Conservation (phyloP, 768 basidiomycete species). For the Tremella mesenterica region DNA sequence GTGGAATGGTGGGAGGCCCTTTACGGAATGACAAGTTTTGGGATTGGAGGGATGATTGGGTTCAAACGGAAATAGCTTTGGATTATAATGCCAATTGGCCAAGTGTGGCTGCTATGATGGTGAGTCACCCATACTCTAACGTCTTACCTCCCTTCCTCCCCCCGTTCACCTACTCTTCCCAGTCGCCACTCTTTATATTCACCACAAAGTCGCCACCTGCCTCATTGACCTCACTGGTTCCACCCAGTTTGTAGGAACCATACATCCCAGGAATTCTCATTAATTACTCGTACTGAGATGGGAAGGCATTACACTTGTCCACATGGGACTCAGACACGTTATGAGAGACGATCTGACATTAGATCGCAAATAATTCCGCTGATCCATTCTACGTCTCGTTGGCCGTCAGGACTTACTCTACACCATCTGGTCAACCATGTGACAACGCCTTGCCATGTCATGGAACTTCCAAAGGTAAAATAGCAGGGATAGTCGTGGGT, state of each 20-base stretch:
- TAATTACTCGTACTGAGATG: neutral
- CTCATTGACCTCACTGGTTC: too few relatives aligned
- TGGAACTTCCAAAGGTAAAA: slow-evolving; percentile 61
- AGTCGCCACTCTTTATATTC: too few relatives aligned
- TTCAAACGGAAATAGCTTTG: slow-evolving; percentile 62
- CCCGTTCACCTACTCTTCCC: neutral
- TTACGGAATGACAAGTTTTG: slow-evolving; percentile 65
- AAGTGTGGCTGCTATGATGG: slow-evolving; percentile 59
- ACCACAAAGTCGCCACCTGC: too few relatives aligned
- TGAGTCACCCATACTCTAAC: slow-evolving; percentile 7
- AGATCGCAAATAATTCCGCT: slow-evolving; percentile 55
- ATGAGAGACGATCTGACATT: slow-evolving; percentile 45
- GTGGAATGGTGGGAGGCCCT: slow-evolving; percentile 82
- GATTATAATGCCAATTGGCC: slow-evolving; percentile 87
- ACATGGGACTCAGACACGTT: neutral
- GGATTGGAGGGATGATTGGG: slow-evolving; percentile 83
- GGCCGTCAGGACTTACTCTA: slow-evolving; percentile 45
- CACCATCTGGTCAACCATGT: slow-evolving; percentile 58
- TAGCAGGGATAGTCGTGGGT: slow-evolving; percentile 59
- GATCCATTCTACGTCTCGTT: slow-evolving; percentile 74
- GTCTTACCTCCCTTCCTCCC: neutral
- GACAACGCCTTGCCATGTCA: slow-evolving; percentile 58
- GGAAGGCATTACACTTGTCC: neutral
- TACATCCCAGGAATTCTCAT: neutral
- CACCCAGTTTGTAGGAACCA: too few relatives aligned